Base-by-base conservation (phyloP, 768 basidiomycete species). In the Rhizopogon vesiculosus region DNA sequence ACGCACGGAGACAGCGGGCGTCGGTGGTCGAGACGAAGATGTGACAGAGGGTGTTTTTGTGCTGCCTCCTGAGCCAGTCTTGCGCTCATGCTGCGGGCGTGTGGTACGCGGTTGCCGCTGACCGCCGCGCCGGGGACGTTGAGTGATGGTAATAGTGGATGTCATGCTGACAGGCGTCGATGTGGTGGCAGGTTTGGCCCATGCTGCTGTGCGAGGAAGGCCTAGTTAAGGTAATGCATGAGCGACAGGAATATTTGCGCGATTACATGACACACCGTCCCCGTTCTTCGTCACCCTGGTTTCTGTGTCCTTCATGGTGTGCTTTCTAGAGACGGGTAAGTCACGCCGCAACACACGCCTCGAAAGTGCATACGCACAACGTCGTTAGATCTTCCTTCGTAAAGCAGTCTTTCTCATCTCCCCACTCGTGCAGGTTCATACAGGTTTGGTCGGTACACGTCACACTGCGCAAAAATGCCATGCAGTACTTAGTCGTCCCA, bases 401-500 rank as follows among this genome's bases (percentile, higher is more conserved):
- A 67, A 97, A 95, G 65, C 92, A 95, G 70, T 99, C 97, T 54
- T 93, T 90, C 72, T 98, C 96, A 58, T 98, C 97, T 35, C 95
- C 97, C 92, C 93, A 97, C 69, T 98, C 97, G 67, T 99, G 97
- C 43, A 95, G 74, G 68, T 91, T 90, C 86, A 95, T 88, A 72
- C 97, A 99, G 60, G 82, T 86, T 63, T 90, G 87, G 64, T 93
- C 93, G 56, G 85, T 81, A 71, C 97, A 99, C 57, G 79, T 79
- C 38, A 82, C 79, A 18, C 91, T 86, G 42, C 95, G 89, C 58
- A 99, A 80, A 69, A 97, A 98, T 3, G 86, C 79, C 84, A 98
- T 94, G 73, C 97, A 99, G 65, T 99, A 99, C 70, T 97, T 92
- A 33, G 96, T 96, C 15, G 95, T 98, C 28, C 97, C 97, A 69